Base-by-base conservation (phyloP, 2,329 filamentous ascomycete species). In the Zasmidium citrigriseum region DNA sequence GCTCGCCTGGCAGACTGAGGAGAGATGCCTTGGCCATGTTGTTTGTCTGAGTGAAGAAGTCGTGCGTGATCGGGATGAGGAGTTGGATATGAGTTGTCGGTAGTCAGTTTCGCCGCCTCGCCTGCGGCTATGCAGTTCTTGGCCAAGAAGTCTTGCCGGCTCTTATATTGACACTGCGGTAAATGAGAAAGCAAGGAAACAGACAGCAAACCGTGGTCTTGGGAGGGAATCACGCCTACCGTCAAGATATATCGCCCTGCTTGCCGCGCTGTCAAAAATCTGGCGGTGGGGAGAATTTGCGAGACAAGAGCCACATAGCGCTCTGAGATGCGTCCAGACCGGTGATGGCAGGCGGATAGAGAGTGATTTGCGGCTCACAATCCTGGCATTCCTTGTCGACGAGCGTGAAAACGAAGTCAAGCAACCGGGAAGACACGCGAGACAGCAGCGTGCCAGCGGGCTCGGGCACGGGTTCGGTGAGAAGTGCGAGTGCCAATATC, bases 1-100 rank as follows among this genome's bases (percentile, higher is more conserved):
- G 44, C 27, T 65, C 63, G 46, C 63, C 56, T 4, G 61, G 63
- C 3, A 63, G 52, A 11, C 45, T 52, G 23, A 57, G 45, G 25
- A 61, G 54, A 21, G 27, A 23, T 45, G 29, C 50, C 29, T 54
- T 49, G 55, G 50, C 45, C 55, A 58, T 58, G 14, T 20, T 58
- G 52, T 10, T 11, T 27, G 23, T 27, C 23, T 5, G n/a, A 38
- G 4, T 21, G 12, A 21, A 10, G 22, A 46, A 20, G 44, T 46
- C 44, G 44, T 12, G 18, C 5, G 47, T 52, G 5, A 21, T 21
- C 7, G 22, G 9, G 10, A 27, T 25, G n/a, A 10, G 7, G n/a
- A 49, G 11, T 49, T 9, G 22, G 47, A 27, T 18, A 41, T 10
- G 34, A 41, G 34, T 9, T 10, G 34, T 4, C 34, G 7, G 34